Conservation (phyloP, 306 rosid species). For the Rosa rugosa region DNA sequence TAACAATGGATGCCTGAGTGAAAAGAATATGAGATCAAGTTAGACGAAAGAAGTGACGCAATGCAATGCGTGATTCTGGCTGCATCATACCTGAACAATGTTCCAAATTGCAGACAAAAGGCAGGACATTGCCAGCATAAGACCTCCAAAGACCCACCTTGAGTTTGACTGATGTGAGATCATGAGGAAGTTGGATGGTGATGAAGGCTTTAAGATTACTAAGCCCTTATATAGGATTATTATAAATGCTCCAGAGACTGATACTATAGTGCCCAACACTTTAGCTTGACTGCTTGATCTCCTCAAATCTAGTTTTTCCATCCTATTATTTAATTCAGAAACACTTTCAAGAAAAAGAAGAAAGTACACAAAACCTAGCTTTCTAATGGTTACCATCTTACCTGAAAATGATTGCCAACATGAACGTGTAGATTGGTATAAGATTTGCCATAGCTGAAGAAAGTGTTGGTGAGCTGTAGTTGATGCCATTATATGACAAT, state of each 20-base stretch:
- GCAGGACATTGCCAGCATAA: conserved; percentile 13
- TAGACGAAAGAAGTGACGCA: too few relatives aligned
- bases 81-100: too few relatives aligned
- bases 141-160: conserved; percentile 28
- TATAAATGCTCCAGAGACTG: conserved; percentile 14
- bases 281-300: conserved; percentile 4
- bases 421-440: conserved; percentile 9
- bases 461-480: conserved; percentile 26
- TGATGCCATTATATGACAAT: conserved; percentile 5
- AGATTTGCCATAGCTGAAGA: conserved; percentile 24
- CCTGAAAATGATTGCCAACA: conserved; percentile 21
- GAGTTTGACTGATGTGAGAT: not conserved
- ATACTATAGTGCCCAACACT: conserved; percentile 12
- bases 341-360: not conserved
- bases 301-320: conserved; percentile 3
- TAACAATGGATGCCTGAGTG: conserved; percentile 12
- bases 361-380: too few relatives aligned
- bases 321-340: not conserved
- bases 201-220: not conserved
- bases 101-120: not conserved
- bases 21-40: too few relatives aligned
- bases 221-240: conserved; percentile 11
- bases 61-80: too few relatives aligned
- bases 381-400: not conserved
- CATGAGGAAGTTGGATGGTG: conserved; percentile 1